Base-by-base conservation (phyloP, 2,329 filamentous ascomycete species). In the Apiospora koreana region DNA sequence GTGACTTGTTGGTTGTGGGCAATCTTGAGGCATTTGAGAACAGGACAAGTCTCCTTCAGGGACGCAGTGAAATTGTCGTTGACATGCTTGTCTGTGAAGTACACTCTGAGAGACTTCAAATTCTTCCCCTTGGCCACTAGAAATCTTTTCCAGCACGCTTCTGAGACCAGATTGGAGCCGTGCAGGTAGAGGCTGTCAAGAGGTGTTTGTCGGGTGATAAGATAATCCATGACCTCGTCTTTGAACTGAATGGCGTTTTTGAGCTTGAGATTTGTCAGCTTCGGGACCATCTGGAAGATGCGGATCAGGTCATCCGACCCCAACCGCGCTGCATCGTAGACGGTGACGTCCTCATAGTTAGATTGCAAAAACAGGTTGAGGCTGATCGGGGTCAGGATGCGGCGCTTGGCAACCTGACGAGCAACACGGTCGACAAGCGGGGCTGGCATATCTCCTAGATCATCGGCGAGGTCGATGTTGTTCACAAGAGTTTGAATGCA, bases 231-330 rank as follows among this genome's bases (percentile, higher is more conserved):
- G 54, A 94, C 92, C 48, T 86, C 86, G 76, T 98, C 93, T 80
- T 97, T 97, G 85, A 98, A 92, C 77, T 97, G 95, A 67, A 96
- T 93, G n/a, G 92, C 94, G 76, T 95, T 95, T 66, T 92, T 90
- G 14, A 97, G 83, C 73, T 94, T 92, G 70, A 98, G 85, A 58
- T 87, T 87, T 75, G 89, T 89, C 69, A 97, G 83, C 7, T 85
- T 86, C 0, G 93, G 90, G 70, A 93, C 91, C 2, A 90, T 86
- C 68, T 94, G 92, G 72, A 98, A 94, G 54, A 97, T 93, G 73
- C 91, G 88, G 65, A 93, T 87, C 74, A 92, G 94, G 76, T 98
- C 94, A 74, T 94, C 89, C 2, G 89, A 87, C 66, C 88, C 87
- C 14, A 98, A 87, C 74, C 91, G 91, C 74, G 85, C 84, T 50